Percentiles rank a stretch among this genome's conserved stretches.
Evolutionary conservation across 345 rosid species (phyloP).

Genomic region (Conringia planisiliqua): DNA sequence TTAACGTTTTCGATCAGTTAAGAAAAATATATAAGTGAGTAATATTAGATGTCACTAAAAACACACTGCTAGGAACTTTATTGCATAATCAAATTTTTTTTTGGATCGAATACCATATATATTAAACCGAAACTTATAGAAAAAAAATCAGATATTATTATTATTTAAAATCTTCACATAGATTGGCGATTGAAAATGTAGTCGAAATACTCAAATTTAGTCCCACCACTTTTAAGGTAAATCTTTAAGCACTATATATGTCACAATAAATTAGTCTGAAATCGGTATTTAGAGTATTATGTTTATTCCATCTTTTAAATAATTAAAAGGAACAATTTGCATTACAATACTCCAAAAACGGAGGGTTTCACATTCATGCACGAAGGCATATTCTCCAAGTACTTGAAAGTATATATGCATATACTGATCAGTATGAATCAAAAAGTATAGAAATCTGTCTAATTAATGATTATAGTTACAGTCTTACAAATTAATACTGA

Average conservation of each 20-base stretch:
- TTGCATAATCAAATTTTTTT: not conserved
- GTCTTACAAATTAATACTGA: not conserved
- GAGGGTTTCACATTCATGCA: conserved; percentile 1
- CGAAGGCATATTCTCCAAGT: conserved; percentile 11
- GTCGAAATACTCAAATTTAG: not conserved
- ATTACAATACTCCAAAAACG: not conserved
- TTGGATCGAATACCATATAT: not conserved
- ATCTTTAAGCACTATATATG: not conserved
- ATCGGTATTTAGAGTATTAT: not conserved
- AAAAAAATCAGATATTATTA: not conserved
- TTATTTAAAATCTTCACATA: not conserved
- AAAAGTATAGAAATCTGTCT: not conserved
- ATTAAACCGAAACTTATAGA: not conserved
- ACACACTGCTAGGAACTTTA: not conserved
- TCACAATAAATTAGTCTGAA: not conserved
- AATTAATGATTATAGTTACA: not conserved
- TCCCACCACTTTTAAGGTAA: not conserved
- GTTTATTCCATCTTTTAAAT: not conserved
- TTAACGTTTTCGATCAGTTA: not conserved
- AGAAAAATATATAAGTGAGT: not conserved
- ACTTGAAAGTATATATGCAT: not conserved
- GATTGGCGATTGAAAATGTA: not conserved
- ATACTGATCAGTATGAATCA: not conserved
- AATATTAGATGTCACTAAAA: not conserved
- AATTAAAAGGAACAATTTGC: not conserved